Percentiles rank a stretch among this genome's conserved stretches.
Evolutionary conservation across 495 filamentous ascomycete species (phyloP).

Genomic region (Glutinoglossum americanum): DNA sequence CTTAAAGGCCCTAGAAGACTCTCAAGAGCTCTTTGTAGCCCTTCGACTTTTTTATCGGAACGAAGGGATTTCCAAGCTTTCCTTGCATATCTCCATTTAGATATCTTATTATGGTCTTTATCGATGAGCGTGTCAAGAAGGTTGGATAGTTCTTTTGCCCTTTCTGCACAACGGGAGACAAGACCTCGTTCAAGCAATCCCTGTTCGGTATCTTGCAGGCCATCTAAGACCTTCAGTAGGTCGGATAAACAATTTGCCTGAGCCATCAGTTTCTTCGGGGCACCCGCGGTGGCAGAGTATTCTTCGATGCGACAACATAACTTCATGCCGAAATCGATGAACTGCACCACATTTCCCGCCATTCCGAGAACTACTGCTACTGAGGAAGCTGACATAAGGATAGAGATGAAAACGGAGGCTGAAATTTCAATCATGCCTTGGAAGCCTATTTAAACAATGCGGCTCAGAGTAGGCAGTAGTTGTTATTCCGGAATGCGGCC

Average conservation of each 20-base stretch:
- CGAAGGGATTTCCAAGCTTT: background rate
- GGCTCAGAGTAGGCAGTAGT: too few species aligned
- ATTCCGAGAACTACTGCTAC: background rate
- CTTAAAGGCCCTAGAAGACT: background rate
- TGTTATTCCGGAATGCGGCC: too few species aligned
- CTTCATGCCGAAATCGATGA: constrained; percentile 7
- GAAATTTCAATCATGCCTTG: too few species aligned
- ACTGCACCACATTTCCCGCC: constrained; percentile 7
- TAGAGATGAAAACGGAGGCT: background rate
- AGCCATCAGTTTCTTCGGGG: constrained; percentile 3
- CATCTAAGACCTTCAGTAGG: background rate
- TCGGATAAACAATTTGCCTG: constrained; percentile 5
- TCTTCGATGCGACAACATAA: constrained; percentile 6
- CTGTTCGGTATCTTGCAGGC: background rate
- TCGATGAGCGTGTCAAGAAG: background rate
- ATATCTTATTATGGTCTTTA: background rate
- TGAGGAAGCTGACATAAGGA: too few species aligned
- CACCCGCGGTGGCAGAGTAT: constrained; percentile 1
- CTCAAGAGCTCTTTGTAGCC: background rate
- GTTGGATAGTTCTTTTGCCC: background rate
- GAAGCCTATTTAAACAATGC: too few species aligned
- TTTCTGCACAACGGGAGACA: background rate
- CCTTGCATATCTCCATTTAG: background rate
- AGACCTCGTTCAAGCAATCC: background rate
- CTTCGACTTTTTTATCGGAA: background rate